These are phyloP conservation scores for Tausonia pullulans DNA, from an alignment of 1,284 basidiomycete species.

Conservation along the genomic window DNA sequence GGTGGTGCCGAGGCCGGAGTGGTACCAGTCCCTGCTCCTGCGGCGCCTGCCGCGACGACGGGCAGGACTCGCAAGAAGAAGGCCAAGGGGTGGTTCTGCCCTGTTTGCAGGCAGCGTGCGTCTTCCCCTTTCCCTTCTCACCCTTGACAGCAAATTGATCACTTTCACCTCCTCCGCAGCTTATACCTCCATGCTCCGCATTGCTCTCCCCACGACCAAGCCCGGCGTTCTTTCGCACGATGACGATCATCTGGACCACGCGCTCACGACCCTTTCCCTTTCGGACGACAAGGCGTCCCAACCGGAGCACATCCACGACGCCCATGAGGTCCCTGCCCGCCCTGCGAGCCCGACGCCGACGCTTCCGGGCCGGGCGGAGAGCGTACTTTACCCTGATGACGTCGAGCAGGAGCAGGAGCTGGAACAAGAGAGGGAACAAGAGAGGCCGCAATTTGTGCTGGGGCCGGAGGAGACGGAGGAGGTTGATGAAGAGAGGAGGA, in stretches of 20 bases:
- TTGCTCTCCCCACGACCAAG: constrained; percentile 57
- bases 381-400: constrained; percentile 29
- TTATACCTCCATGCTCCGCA: constrained; percentile 72
- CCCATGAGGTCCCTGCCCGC: constrained; percentile 20
- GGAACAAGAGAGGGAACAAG: constrained; percentile 16
- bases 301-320: constrained; percentile 12
- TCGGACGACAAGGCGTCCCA: constrained; percentile 13
- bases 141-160: neutral
- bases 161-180: constrained; percentile 38
- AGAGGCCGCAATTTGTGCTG: constrained; percentile 18
- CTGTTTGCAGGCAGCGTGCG: constrained; percentile 78
- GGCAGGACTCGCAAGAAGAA: constrained; percentile 62
- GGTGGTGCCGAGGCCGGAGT: constrained; percentile 17
- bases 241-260: constrained; percentile 5
- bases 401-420: constrained; percentile 22
- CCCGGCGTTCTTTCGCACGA: constrained; percentile 21
- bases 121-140: constrained; percentile 18
- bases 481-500: constrained; percentile 12
- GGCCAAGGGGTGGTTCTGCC: constrained; percentile 90
- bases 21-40: constrained; percentile 21
- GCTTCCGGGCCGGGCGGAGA: constrained; percentile 34
- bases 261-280: constrained; percentile 8
- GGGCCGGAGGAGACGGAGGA: constrained; percentile 16
- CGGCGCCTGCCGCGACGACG: constrained; percentile 18
- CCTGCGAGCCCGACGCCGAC: constrained; percentile 29